Conservation (phyloP, 352 stramenopile species). For the Phytophthora pisi region DNA sequence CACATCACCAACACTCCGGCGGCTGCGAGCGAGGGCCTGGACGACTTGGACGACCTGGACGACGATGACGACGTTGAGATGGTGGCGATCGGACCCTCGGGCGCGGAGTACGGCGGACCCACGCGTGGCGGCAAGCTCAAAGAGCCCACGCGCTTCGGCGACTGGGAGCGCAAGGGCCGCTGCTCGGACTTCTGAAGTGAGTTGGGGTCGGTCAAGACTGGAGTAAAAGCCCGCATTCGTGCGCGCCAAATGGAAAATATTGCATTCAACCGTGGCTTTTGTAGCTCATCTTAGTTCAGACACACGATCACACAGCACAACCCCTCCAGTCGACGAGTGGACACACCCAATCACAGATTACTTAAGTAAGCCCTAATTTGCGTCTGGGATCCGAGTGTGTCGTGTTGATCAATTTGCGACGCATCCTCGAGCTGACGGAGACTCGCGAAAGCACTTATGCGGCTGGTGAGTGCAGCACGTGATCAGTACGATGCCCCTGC, state of each 20-base stretch:
- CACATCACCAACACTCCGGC: slow-evolving; percentile 30
- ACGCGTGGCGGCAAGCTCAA: slow-evolving; percentile 91
- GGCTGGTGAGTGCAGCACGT: no score
- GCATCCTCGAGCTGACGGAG: background rate
- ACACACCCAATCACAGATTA: no score
- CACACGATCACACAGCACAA: no score
- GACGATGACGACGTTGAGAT: slow-evolving; percentile 95
- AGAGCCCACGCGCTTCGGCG: slow-evolving; percentile 96
- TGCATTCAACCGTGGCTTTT: no score
- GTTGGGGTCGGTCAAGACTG: background rate
- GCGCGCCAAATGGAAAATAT: no score
- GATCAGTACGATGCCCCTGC: no score
- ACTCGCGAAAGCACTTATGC: background rate
- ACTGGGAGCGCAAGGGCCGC: slow-evolving; percentile 97
- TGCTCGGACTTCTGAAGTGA: slow-evolving; percentile 94
- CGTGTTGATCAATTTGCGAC: no score
- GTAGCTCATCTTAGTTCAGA: no score
- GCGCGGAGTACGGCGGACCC: slow-evolving; percentile 94
- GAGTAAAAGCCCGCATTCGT: background rate
- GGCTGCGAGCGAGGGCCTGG: slow-evolving; percentile 14
- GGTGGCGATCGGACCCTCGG: slow-evolving; percentile 89
- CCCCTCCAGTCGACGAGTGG: no score
- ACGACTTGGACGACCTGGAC: slow-evolving; percentile 36
- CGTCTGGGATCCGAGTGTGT: no score
- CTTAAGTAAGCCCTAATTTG: no score